These are phyloP conservation scores for Talaromyces liani DNA, from an alignment of 495 filamentous ascomycete species.

Conservation along the genomic window DNA sequence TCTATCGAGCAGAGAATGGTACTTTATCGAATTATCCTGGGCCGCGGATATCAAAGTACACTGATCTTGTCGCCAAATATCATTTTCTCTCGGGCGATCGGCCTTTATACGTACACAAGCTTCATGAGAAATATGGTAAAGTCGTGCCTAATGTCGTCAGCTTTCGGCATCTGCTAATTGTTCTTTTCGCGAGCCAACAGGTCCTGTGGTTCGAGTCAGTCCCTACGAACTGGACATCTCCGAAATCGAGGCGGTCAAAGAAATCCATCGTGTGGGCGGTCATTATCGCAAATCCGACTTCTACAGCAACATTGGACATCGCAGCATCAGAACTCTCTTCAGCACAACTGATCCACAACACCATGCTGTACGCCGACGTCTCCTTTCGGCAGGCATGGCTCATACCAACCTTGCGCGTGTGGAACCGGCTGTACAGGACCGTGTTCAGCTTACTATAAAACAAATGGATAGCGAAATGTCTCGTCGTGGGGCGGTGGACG, in stretches of 20 bases:
- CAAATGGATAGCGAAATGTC: conserved; percentile 27
- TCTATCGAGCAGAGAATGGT: not conserved
- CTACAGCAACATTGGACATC: conserved; percentile 15
- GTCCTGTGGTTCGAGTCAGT: conserved; percentile 34
- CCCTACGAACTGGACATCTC: conserved; percentile 31
- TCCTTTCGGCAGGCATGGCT: conserved; percentile 32
- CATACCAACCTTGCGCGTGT: conserved; percentile 26
- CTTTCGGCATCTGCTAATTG: not conserved
- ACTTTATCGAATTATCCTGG: conserved; percentile 16
- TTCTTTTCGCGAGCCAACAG: conserved; percentile 11
- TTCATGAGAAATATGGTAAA: conserved; percentile 38
- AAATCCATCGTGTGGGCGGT: conserved; percentile 31
- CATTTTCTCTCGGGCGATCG: conserved; percentile 22
- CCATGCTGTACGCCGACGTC: conserved; percentile 24
- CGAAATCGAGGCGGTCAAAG: conserved; percentile 24
- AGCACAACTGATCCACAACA: conserved; percentile 20
- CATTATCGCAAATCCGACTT: conserved; percentile 18
- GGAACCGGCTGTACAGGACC: conserved; percentile 21
- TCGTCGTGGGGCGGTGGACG: conserved; percentile 27
- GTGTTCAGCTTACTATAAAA: conserved; percentile 23
- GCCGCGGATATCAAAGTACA: conserved; percentile 27
- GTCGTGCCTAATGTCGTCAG: not conserved
- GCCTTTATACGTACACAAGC: conserved; percentile 29
- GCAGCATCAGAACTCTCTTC: conserved; percentile 22
- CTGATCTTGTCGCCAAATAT: conserved; percentile 21